Conservation (phyloP, 495 filamentous ascomycete genomes). For the Aspergillus mulundensis region DNA sequence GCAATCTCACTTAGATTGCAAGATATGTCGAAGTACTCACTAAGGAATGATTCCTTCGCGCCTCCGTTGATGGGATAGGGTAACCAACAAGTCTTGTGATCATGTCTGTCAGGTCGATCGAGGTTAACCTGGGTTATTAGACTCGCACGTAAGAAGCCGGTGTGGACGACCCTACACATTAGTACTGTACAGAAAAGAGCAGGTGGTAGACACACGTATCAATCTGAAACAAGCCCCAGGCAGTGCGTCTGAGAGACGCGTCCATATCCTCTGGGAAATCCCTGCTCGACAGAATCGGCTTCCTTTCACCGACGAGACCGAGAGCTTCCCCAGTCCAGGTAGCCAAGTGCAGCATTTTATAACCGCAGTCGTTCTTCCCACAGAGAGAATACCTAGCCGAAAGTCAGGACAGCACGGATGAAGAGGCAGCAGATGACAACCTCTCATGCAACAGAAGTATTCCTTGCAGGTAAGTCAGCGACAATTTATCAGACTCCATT, state of each 20-base stretch:
- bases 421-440: constrained; percentile 13
- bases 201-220: constrained; percentile 33
- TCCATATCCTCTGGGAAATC: constrained; percentile 34
- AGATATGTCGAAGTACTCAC: constrained; percentile 37
- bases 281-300: constrained; percentile 15
- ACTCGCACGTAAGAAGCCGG: constrained; percentile 38
- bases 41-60: constrained; percentile 28
- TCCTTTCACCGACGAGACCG: constrained; percentile 31
- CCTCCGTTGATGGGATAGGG: constrained; percentile 39
- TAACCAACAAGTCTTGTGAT: constrained; percentile 26
- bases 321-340: constrained; percentile 36
- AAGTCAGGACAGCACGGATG: background rate
- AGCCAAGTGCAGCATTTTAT: constrained; percentile 40
- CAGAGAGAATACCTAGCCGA: constrained; percentile 39
- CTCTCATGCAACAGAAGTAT: constrained; percentile 41
- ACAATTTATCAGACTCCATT: constrained; percentile 23
- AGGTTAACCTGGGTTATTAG: constrained; percentile 36
- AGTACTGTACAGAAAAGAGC: background rate
- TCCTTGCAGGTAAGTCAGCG: constrained; percentile 36
- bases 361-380: constrained; percentile 39
- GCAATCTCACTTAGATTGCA: constrained; percentile 40
- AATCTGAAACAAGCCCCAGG: constrained; percentile 44
- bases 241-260: constrained; percentile 31
- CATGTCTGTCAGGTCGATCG: constrained; percentile 19
- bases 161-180: constrained; percentile 35